phyloP scores from a whole-genome alignment of 768 basidiomycete genomes.

The Glaciozyma antarctica region DNA sequence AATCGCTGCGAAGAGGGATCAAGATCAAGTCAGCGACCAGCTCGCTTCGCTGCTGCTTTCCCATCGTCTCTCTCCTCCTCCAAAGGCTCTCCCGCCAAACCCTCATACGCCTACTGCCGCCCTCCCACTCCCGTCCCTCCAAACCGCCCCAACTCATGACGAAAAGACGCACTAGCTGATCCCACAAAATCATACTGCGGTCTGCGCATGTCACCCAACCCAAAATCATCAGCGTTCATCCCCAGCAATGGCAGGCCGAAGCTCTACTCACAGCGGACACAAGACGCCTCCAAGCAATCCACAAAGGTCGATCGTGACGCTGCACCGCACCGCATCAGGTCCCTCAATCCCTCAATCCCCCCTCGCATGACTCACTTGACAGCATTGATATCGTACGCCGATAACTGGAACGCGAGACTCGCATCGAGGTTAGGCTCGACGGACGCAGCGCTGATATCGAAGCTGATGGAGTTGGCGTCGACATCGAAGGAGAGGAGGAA shows the following conservation, averaged over 20 bases:
- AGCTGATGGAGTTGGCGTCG: slow-evolving; percentile 3
- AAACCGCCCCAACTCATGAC: background rate
- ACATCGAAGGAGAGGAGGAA: slow-evolving; percentile 26
- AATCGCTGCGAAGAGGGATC: slow-evolving; percentile 2
- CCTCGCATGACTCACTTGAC: background rate
- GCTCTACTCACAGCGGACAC: slow-evolving; percentile 51
- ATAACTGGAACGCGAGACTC: slow-evolving; percentile 67
- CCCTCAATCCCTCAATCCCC: background rate
- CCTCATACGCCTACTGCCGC: background rate
- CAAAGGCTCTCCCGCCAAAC: background rate
- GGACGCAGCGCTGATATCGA: slow-evolving; percentile 51
- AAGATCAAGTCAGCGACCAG: background rate
- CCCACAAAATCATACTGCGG: slow-evolving; percentile 81
- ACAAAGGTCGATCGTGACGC: slow-evolving; percentile 81
- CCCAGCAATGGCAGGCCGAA: background rate
- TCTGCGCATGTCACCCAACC: background rate
- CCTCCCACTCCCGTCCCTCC: background rate
- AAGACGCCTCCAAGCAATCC: slow-evolving; percentile 62
- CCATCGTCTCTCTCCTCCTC: background rate
- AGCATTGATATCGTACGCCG: slow-evolving; percentile 65
- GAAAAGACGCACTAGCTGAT: slow-evolving; percentile 2
- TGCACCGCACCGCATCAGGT: slow-evolving; percentile 37
- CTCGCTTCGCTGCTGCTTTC: background rate
- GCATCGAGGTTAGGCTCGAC: slow-evolving; percentile 57
- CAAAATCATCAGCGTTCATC: no score